phyloP scores from a whole-genome alignment of 208 protist genomes.

The Leishmania tarentolae region DNA sequence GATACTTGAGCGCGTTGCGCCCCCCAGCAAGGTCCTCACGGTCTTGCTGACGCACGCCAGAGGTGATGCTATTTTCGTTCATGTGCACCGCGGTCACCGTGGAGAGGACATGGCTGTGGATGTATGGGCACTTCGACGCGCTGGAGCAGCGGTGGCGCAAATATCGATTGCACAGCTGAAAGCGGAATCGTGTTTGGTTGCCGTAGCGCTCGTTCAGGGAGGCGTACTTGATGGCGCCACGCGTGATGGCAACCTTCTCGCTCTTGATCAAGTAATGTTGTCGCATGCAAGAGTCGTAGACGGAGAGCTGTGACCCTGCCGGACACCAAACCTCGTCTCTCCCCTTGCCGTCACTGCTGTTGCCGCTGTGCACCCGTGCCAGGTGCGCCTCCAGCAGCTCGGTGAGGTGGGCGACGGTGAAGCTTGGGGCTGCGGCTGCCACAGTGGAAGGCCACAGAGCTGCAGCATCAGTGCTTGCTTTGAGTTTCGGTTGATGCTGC shows the following conservation, averaged over 20 bases:
- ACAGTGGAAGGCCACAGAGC: neutral
- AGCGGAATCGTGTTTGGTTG: conserved; percentile 60
- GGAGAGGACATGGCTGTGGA: conserved; percentile 49
- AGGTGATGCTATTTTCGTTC: conserved; percentile 62
- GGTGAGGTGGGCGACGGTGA: conserved; percentile 35
- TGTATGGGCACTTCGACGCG: conserved; percentile 56
- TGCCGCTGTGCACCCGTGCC: neutral
- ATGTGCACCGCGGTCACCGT: conserved; percentile 55
- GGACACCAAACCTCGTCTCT: conserved; percentile 30
- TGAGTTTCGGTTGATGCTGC: neutral
- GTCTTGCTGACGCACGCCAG: conserved; percentile 19
- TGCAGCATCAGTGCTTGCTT: neutral
- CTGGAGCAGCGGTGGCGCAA: conserved; percentile 40
- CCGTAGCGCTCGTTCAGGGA: conserved; percentile 48
- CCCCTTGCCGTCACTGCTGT: neutral
- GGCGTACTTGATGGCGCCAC: conserved; percentile 62
- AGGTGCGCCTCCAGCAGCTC: conserved; percentile 18
- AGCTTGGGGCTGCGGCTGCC: conserved; percentile 7
- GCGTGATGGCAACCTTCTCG: conserved; percentile 59
- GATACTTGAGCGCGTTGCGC: conserved; percentile 52
- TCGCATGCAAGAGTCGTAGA: conserved; percentile 58
- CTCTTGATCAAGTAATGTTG: conserved; percentile 63
- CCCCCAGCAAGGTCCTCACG: conserved; percentile 45
- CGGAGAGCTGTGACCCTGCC: conserved; percentile 41
- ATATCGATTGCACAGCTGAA: conserved; percentile 70